Evolutionary conservation across 192 early-diverging fungal genomes (phyloP), one percentile per base, ranked within the genome.

Genomic region (Dissophora ornata): DNA sequence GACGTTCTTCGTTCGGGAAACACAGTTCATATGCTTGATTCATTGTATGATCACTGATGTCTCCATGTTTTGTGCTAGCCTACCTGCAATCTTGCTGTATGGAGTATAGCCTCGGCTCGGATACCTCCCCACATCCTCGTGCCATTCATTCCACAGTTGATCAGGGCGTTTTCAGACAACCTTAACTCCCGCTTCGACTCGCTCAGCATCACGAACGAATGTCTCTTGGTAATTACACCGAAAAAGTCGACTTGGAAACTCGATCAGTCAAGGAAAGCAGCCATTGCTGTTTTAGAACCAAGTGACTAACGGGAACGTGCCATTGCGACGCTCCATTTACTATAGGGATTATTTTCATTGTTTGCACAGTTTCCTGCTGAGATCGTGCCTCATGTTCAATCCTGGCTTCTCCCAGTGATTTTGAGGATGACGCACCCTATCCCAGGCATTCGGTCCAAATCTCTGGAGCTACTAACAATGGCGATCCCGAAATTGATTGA

Each of bases 151-250:
- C 21, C 61, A 19, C 51, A 57, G 6, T 40, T 71, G 53, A 51
- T 71, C 6, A 30, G 57, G 32, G 52, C 36, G 12, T 58, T 71
- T 33, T 40, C 60, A 12, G 46, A 62, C 16, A 62, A 71, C 45
- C 21, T 71, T 24, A 40, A 71, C 13, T 63, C 60, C 9, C 60
- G 69, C 6, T 58, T 71, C 47, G 57, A 63, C 26, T 71, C 69
- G 0, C 25, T 42, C 4, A 63, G 54, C 15, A 50, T 57, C 29
- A 71, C 34, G 33, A 71, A 34, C 50, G 69, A 71, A 29, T 52
- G 24, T 9, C n/a, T 69, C 5, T 7, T 60, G 40, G 67, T 69
- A 61, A 45, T 26, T 16, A 41, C 0, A n/a, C 36, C 13, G 36
- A 13, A n/a, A n/a, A n/a, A n/a, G n/a, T n/a, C n/a, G n/a, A n/a